phyloP scores from a whole-genome alignment of 106 monocot genomes.

The Allium fistulosum region DNA sequence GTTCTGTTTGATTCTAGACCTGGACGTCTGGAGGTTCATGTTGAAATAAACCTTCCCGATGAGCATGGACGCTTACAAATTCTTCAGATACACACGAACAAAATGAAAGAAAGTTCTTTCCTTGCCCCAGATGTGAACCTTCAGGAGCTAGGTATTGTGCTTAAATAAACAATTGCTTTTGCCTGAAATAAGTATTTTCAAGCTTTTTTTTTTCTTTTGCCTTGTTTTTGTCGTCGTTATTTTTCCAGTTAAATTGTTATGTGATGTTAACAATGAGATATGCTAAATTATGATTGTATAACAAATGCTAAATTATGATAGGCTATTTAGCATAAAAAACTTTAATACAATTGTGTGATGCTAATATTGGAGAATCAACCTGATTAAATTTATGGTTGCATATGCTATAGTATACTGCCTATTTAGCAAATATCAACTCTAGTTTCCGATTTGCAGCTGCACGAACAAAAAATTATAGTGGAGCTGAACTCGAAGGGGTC shows the following conservation, averaged over 20 bases:
- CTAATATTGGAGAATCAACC: too few species aligned
- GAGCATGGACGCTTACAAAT: constrained; percentile 98
- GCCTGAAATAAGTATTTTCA: background rate
- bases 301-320: too few species aligned
- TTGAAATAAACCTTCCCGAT: constrained; percentile 98
- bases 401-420: too few species aligned
- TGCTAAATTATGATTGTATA: too few species aligned
- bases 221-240: too few species aligned
- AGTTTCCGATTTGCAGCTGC: constrained; percentile 49
- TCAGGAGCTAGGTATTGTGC: constrained; percentile 74
- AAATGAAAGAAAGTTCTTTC: constrained; percentile 97
- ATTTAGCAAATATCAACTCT: too few species aligned
- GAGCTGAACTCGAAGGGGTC: constrained; percentile 97
- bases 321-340: too few species aligned
- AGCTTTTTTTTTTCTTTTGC: too few species aligned
- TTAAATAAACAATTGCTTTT: background rate
- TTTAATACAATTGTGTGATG: too few species aligned
- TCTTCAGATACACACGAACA: constrained; percentile 93
- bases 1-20: constrained; percentile 46
- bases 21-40: constrained; percentile 96
- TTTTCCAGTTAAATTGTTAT: too few species aligned
- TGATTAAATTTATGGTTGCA: too few species aligned
- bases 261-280: too few species aligned
- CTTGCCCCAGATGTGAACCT: constrained; percentile 83
- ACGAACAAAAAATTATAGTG: constrained; percentile 93